A percentile compares a stretch with the other conserved stretches of the same genome.
Conservation (phyloP, 345 rosid genomes). For the Citrus glauca region DNA sequence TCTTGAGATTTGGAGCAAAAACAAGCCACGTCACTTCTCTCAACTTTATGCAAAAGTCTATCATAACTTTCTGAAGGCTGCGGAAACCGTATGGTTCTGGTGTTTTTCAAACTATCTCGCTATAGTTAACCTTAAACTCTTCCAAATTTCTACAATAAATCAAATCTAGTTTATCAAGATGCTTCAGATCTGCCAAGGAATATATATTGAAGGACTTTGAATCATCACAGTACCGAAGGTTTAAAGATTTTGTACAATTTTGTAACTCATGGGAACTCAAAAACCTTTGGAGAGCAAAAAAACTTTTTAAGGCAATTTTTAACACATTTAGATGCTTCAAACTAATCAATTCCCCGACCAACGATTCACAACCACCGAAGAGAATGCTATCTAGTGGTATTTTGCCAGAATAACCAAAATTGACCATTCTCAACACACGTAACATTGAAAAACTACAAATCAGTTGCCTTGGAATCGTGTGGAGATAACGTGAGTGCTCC, state of each 20-base stretch:
- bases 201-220: neutral
- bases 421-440: constrained; percentile 6
- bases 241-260: neutral
- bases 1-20: constrained; percentile 1
- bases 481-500: neutral
- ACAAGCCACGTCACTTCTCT: constrained; percentile 13
- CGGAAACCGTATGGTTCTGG: neutral
- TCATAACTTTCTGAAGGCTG: neutral
- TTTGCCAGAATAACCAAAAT: neutral
- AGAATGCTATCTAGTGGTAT: neutral
- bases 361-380: neutral
- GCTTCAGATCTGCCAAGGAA: neutral
- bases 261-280: neutral
- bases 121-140: neutral
- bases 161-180: neutral
- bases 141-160: neutral
- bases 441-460: neutral
- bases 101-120: no score
- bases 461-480: constrained; percentile 3
- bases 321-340: constrained; percentile 4
- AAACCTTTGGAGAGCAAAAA: neutral
- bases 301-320: neutral
- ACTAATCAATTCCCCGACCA: neutral
- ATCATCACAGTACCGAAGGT: neutral
- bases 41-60: neutral